Conservation (phyloP, 192 early-diverging fungal species). For the Coemansia reversa region DNA sequence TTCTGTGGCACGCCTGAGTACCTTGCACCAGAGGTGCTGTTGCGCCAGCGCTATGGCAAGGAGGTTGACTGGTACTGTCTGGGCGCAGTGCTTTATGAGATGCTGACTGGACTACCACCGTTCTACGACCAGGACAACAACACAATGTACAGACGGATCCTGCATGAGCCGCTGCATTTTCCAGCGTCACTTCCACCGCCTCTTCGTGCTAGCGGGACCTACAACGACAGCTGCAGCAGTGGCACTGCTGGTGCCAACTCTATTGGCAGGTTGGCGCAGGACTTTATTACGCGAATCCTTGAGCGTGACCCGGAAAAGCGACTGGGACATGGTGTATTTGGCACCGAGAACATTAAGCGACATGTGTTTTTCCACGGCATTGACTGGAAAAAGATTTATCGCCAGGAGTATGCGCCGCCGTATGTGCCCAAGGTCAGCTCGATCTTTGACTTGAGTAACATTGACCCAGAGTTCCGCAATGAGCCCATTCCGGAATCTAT, state of each 20-base stretch:
- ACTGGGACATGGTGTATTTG: constrained; percentile 60
- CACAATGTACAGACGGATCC: constrained; percentile 48
- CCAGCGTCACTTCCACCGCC: constrained; percentile 41
- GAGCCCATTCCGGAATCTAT: constrained; percentile 51
- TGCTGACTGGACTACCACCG: constrained; percentile 65
- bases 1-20: constrained; percentile 81
- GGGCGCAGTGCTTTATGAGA: constrained; percentile 71
- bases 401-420: constrained; percentile 64
- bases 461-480: constrained; percentile 56
- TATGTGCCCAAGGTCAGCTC: constrained; percentile 66
- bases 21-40: constrained; percentile 70
- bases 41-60: constrained; percentile 63
- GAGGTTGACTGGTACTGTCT: constrained; percentile 78
- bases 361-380: constrained; percentile 65
- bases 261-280: constrained; percentile 37
- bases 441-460: constrained; percentile 53
- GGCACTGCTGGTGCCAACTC: constrained; percentile 6
- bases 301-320: constrained; percentile 63
- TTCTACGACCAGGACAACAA: constrained; percentile 57
- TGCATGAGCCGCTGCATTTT: constrained; percentile 44
- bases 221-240: constrained; percentile 21
- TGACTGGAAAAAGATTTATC: constrained; percentile 65
- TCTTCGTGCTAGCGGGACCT: constrained; percentile 27
- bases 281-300: constrained; percentile 57
- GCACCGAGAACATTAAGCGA: constrained; percentile 60